Conservation (phyloP, 345 rosid genomes). For the Aquilaria yunnanensis region DNA sequence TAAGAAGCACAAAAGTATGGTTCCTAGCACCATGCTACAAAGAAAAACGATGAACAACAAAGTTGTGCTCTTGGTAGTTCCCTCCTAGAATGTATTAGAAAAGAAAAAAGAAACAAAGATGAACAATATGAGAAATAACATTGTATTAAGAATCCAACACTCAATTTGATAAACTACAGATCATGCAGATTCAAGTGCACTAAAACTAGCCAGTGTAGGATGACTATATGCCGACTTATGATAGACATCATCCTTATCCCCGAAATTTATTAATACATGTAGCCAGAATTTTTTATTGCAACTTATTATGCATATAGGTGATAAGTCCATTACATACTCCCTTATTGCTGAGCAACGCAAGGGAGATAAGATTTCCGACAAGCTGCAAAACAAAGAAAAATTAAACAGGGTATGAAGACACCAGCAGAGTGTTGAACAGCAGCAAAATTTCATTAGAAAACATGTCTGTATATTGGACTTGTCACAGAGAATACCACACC, state of each 20-base stretch:
- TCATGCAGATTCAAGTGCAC: background rate
- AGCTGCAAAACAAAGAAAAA: constrained; percentile 37
- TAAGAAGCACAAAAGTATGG: constrained; percentile 70
- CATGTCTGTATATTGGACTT: constrained; percentile 1
- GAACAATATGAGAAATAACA: too few relatives aligned
- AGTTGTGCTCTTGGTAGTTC: constrained; percentile 62
- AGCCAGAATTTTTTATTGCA: too few relatives aligned
- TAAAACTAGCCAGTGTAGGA: too few relatives aligned
- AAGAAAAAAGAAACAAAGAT: background rate
- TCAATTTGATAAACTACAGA: background rate
- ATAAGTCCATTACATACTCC: constrained; percentile 27
- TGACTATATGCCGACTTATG: too few relatives aligned
- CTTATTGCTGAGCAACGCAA: constrained; percentile 58
- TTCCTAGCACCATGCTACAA: constrained; percentile 68
- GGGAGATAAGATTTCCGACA: constrained; percentile 81
- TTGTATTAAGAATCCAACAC: too few relatives aligned
- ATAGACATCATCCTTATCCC: too few relatives aligned
- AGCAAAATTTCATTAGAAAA: constrained; percentile 2
- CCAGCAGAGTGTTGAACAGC: constrained; percentile 6
- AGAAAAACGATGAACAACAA: constrained; percentile 73
- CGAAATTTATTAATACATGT: too few relatives aligned
- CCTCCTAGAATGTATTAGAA: constrained; percentile 42
- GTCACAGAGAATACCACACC: constrained; percentile 34
- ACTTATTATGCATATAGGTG: too few relatives aligned
- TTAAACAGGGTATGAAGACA: background rate